Conservation (phyloP, 352 stramenopile species). For the Pythium plurisporium region DNA sequence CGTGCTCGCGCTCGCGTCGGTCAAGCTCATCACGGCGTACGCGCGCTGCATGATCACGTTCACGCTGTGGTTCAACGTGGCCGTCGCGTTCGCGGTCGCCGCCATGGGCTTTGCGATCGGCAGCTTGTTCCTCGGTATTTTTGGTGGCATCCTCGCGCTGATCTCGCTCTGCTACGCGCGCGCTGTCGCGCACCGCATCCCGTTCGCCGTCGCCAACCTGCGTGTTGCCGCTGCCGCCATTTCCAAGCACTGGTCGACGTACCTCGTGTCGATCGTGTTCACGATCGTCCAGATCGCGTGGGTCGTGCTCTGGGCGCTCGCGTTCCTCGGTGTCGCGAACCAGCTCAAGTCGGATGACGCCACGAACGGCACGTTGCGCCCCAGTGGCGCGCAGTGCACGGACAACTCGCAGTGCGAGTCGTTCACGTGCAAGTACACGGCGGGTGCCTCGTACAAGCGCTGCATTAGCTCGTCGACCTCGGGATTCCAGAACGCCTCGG, state of each 20-base stretch:
- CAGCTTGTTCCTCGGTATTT: conserved; percentile 65
- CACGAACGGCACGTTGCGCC: not conserved
- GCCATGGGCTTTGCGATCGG: conserved; percentile 64
- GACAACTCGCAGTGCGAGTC: conserved; percentile 35
- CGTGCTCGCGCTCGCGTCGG: conserved; percentile 52
- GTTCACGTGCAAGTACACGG: conserved; percentile 26
- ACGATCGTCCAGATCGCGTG: conserved; percentile 89
- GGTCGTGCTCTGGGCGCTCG: conserved; percentile 86
- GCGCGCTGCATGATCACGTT: conserved; percentile 82
- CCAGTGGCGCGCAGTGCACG: conserved; percentile 21
- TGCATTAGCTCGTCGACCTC: conserved; percentile 21
- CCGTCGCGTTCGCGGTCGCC: conserved; percentile 54
- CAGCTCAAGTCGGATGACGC: conserved; percentile 44
- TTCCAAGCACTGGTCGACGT: conserved; percentile 85
- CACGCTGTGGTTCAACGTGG: conserved; percentile 85
- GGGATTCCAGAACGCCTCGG: conserved; percentile 33
- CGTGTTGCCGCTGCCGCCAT: conserved; percentile 85
- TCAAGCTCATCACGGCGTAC: conserved; percentile 80
- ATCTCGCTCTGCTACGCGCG: conserved; percentile 85
- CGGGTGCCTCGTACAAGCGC: conserved; percentile 6
- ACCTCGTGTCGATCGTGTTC: conserved; percentile 82
- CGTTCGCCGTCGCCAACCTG: conserved; percentile 92
- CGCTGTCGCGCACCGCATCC: conserved; percentile 86
- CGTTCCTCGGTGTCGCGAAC: conserved; percentile 85
- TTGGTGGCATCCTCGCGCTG: conserved; percentile 57